phyloP scores from a whole-genome alignment of 805 yeast species.

The Nakazawaea populi region DNA sequence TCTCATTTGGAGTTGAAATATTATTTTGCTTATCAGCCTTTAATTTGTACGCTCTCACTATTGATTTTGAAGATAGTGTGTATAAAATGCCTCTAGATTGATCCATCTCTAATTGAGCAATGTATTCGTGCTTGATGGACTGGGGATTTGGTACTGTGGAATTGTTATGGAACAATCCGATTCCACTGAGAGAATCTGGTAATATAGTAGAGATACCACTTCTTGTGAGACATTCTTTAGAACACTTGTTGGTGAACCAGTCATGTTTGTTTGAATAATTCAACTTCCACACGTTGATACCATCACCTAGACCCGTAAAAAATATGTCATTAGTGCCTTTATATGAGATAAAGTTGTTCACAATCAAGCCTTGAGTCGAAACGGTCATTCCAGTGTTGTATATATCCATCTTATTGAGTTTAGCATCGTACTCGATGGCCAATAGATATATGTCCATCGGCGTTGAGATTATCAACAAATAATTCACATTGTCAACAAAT shows the following conservation, averaged over 20 bases:
- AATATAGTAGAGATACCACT: slow-evolving; percentile 48
- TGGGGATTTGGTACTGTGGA: slow-evolving; percentile 3
- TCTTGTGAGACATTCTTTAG: slow-evolving; percentile 77
- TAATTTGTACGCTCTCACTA: slow-evolving; percentile 73
- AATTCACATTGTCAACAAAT: slow-evolving; percentile 71
- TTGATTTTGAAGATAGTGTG: slow-evolving; percentile 74
- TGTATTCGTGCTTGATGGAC: slow-evolving; percentile 41
- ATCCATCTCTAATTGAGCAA: slow-evolving; percentile 67
- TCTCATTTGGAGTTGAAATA: slow-evolving; percentile 21
- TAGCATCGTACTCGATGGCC: slow-evolving; percentile 54
- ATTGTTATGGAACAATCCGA: slow-evolving; percentile 14
- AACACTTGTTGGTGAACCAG: slow-evolving; percentile 82
- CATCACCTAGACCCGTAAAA: slow-evolving; percentile 77
- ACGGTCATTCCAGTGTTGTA: slow-evolving; percentile 81
- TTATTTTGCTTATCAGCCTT: slow-evolving; percentile 33
- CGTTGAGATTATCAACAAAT: slow-evolving; percentile 73
- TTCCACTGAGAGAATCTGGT: slow-evolving; percentile 25
- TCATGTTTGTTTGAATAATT: slow-evolving; percentile 77
- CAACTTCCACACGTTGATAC: slow-evolving; percentile 79
- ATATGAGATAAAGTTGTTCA: slow-evolving; percentile 53
- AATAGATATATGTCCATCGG: slow-evolving; percentile 71
- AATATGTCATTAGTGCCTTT: slow-evolving; percentile 72
- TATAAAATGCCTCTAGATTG: slow-evolving; percentile 72
- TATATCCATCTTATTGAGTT: slow-evolving; percentile 49
- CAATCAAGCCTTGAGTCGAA: slow-evolving; percentile 72